These are phyloP conservation scores for Rhodotorula diobovata DNA, from an alignment of 768 basidiomycete species.

Conservation along the genomic window DNA sequence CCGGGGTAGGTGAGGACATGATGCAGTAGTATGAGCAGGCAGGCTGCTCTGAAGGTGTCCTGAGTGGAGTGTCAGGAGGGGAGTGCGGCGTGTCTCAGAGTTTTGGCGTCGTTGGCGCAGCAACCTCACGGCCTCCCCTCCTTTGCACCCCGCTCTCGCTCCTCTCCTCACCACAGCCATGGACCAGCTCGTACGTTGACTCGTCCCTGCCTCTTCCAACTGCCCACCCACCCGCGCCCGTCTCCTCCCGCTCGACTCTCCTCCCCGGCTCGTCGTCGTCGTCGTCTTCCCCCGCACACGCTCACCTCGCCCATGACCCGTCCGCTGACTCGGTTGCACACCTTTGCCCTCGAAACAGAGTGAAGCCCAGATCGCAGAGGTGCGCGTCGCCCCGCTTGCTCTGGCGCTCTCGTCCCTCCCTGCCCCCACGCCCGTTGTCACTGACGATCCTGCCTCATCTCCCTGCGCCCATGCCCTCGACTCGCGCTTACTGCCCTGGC, in stretches of 20 bases:
- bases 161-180: background rate
- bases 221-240: background rate
- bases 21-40: no score
- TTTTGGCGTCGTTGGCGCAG: no score
- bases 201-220: no score
- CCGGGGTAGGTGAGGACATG: no score
- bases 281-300: background rate
- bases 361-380: constrained; percentile 36
- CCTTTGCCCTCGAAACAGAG: constrained; percentile 1
- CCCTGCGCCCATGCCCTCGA: background rate
- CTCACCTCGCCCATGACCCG: background rate
- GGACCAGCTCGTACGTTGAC: constrained; percentile 13
- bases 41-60: no score
- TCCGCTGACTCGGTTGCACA: background rate
- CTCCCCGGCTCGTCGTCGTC: background rate
- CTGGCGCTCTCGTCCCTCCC: no score
- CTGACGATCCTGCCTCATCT: background rate
- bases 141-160: no score
- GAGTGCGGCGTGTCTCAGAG: no score
- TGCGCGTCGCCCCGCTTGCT: constrained; percentile 3
- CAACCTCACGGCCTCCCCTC: background rate
- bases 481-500: background rate
- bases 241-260: background rate
- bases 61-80: no score
- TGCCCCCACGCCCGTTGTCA: no score